Percentiles rank a stretch among this genome's conserved stretches.
These are phyloP conservation scores for Graphilbum sp. DNA, from an alignment of 2,329 filamentous ascomycete species.

Conservation along the genomic window DNA sequence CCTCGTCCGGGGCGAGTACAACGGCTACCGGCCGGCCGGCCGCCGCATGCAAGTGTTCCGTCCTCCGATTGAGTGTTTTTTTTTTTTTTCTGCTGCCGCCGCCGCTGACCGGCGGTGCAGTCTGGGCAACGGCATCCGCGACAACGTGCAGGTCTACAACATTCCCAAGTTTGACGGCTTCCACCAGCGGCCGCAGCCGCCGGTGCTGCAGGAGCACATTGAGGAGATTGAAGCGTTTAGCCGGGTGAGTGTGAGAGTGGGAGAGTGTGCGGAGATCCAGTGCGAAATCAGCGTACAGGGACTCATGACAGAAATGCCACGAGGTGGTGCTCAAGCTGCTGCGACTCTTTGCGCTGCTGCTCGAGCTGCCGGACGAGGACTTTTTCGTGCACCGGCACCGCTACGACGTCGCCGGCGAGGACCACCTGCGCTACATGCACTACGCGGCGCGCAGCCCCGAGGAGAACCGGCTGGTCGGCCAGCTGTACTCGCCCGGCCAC, in stretches of 20 bases:
- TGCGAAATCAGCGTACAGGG: too few relatives aligned
- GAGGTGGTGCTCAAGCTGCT: conserved; percentile 37
- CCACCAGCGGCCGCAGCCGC: conserved; percentile 26
- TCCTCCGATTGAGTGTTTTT: conserved; percentile 4
- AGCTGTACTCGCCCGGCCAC: conserved; percentile 21
- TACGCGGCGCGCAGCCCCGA: conserved; percentile 24
- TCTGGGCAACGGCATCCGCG: conserved; percentile 19
- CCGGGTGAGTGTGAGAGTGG: background rate
- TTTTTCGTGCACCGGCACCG: conserved; percentile 36
- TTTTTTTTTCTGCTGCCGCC: too few relatives aligned
- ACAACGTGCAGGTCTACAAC: conserved; percentile 44
- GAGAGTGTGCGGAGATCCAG: too few relatives aligned
- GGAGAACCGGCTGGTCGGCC: conserved; percentile 17
- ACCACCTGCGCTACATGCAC: conserved; percentile 43
- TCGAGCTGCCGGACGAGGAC: conserved; percentile 40
- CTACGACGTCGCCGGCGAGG: conserved; percentile 36
- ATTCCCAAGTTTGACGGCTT: conserved; percentile 37
- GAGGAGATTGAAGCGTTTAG: conserved; percentile 38
- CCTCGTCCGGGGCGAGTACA: conserved; percentile 30
- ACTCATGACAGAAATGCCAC: conserved; percentile 15
- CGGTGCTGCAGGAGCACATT: conserved; percentile 29
- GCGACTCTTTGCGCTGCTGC: conserved; percentile 39
- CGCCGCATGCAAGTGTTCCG: conserved; percentile 13
- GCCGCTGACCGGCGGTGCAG: too few relatives aligned
- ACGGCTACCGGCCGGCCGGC: conserved; percentile 31